Percentiles rank a stretch among this genome's conserved stretches.
Conservation (phyloP, 2,329 filamentous ascomycete genomes). For the Cladosporium sphaerospermum region DNA sequence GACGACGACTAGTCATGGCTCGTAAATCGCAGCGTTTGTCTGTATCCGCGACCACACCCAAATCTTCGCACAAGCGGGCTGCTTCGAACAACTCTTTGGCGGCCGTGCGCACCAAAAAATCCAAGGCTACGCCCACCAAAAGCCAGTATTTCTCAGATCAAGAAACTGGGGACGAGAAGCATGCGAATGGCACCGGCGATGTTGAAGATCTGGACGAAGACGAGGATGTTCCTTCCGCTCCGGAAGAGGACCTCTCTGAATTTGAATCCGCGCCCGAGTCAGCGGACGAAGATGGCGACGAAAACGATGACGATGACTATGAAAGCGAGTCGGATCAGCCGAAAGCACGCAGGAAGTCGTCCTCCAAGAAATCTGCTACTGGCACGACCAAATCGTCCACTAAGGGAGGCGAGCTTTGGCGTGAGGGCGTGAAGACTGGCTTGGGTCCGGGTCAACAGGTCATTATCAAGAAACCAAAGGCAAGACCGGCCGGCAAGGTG, state of each 20-base stretch:
- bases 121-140: slow-evolving; percentile 38
- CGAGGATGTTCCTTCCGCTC: slow-evolving; percentile 16
- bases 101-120: slow-evolving; percentile 16
- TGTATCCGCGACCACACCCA: not conserved
- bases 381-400: not conserved
- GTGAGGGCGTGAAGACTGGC: slow-evolving; percentile 48
- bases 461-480: slow-evolving; percentile 57
- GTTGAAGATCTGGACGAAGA: slow-evolving; percentile 30
- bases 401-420: slow-evolving; percentile 40
- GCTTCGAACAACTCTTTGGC: slow-evolving; percentile 16
- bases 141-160: slow-evolving; percentile 44
- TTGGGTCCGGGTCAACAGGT: slow-evolving; percentile 55
- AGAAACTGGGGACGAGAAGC: not conserved
- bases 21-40: slow-evolving; percentile 24
- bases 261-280: slow-evolving; percentile 40
- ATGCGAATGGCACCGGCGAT: slow-evolving; percentile 22
- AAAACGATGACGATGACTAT: slow-evolving; percentile 29
- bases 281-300: slow-evolving; percentile 25
- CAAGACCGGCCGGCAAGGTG: slow-evolving; percentile 53
- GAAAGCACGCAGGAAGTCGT: slow-evolving; percentile 10
- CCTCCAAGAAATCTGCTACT: slow-evolving; percentile 18
- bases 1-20: slow-evolving; percentile 17
- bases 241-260: slow-evolving; percentile 25
- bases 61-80: slow-evolving; percentile 22
- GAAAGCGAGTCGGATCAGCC: slow-evolving; percentile 27